Percentiles rank a stretch among this genome's conserved stretches.
Evolutionary conservation across 2,329 filamentous ascomycete genomes (phyloP).

Genomic region (Didymellaceae sp.): DNA sequence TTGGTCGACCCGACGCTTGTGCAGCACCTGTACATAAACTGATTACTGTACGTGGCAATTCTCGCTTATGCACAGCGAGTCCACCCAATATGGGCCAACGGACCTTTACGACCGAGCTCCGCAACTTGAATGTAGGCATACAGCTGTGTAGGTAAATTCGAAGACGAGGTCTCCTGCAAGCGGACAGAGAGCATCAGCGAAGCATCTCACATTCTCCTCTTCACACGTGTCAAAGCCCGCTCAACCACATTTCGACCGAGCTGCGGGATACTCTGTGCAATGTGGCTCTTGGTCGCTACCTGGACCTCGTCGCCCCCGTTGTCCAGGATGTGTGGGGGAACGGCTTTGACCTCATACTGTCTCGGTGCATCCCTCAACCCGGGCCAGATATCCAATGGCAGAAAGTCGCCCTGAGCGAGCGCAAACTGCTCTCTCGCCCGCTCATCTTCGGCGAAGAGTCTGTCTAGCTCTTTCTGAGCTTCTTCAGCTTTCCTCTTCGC

Average conservation of each 20-base stretch:
- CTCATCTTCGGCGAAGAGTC: conserved; percentile 74
- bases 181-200: background rate
- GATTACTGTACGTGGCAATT: too few relatives aligned
- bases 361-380: conserved; percentile 54
- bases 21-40: too few relatives aligned
- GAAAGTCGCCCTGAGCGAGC: conserved; percentile 80
- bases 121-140: too few relatives aligned
- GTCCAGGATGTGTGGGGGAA: conserved; percentile 22
- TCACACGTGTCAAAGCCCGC: conserved; percentile 44
- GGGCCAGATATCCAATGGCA: conserved; percentile 88
- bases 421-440: conserved; percentile 78
- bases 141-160: too few relatives aligned
- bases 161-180: background rate
- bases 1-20: too few relatives aligned
- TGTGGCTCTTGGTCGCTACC: conserved; percentile 19
- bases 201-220: conserved; percentile 41
- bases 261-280: conserved; percentile 43
- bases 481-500: conserved; percentile 78
- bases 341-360: conserved; percentile 42
- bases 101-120: too few relatives aligned
- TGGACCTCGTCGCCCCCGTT: conserved; percentile 25
- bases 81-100: too few relatives aligned
- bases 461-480: conserved; percentile 77
- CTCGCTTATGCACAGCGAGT: too few relatives aligned
- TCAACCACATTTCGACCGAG: conserved; percentile 45